Base-by-base conservation (phyloP, 2,329 filamentous ascomycete species). In the Triangularia verruculosa region DNA sequence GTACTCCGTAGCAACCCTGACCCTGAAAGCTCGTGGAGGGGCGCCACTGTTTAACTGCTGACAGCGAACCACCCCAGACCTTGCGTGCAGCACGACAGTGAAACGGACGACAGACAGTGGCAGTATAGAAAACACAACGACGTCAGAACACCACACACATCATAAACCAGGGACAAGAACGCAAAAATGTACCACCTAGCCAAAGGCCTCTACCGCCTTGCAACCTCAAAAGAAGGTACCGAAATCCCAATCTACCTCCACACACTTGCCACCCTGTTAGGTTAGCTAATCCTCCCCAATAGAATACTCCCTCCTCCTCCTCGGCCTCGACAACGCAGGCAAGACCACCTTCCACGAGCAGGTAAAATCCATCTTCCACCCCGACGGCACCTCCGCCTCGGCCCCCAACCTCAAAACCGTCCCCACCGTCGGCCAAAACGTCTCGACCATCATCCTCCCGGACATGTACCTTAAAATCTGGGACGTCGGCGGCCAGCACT, bases 401-500 rank as follows among this genome's bases (percentile, higher is more conserved):
- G 85, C 79, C 76, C 91, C 80, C 73, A 93, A 83, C 78, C 86
- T 81, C 70, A 93, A 95, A 75, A 97, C 94, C 53, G 94, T 98
- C 7, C 95, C 95, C 27, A 99, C 95, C 20, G 94, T 98, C 71
- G 95, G 95, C 69, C 95, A 98, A 77, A 98, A 98, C 78, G 93
- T 98, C 68, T 91, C 92, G 67, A 95, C 93, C 55, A 91, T 99
- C 74, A 87, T 90, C 22, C 84, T 98, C 24, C 90, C 92, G 15
- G 92, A 97, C 76, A 94, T 97, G 87, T 97, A 98, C 81, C 83
- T 99, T 74, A 97, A 97, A 82, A 90, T 99, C 72, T 98, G 95
- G 95, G 95, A 99, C 75, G 92, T 99, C 0, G 95, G 95, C 68
- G 95, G 95, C 6, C 95, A 99, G 78, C 88, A 95, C 73, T 90